Evolutionary conservation across 2,329 filamentous ascomycete genomes (phyloP).

Genomic region (Camillea tinctor): DNA sequence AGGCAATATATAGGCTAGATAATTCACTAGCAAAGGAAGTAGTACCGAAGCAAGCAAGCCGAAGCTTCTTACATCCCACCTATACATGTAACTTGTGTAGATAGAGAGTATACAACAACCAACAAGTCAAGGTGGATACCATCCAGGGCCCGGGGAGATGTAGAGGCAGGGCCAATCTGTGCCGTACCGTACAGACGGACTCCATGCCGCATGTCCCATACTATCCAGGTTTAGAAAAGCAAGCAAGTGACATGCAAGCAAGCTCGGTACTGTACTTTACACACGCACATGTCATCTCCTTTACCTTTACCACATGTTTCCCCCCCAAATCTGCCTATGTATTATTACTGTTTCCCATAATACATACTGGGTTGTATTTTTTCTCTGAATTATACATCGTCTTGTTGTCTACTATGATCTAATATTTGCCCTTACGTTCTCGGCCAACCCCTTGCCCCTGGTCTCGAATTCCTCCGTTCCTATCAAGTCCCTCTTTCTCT

Average conservation of each 20-base stretch:
- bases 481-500: not conserved
- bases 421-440: not conserved
- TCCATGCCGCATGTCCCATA: not conserved
- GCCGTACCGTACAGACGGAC: not conserved
- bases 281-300: not conserved
- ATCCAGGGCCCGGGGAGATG: not conserved
- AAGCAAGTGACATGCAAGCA: not conserved
- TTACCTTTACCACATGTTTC: too few relatives aligned
- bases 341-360: not conserved
- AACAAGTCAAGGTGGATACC: not conserved
- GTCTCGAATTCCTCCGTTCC: not conserved
- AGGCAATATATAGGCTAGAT: not conserved
- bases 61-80: not conserved
- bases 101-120: not conserved
- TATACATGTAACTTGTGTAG: not conserved
- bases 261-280: not conserved
- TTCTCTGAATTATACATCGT: not conserved
- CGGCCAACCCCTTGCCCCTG: not conserved
- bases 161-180: not conserved
- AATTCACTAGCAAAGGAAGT: not conserved
- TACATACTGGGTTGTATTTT: not conserved
- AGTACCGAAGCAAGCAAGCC: not conserved
- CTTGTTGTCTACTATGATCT: not conserved
- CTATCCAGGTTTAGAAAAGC: slow-evolving; percentile 14
- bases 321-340: not conserved